Conservation (phyloP, 208 protist species). For the Wallacemonas sp. region DNA sequence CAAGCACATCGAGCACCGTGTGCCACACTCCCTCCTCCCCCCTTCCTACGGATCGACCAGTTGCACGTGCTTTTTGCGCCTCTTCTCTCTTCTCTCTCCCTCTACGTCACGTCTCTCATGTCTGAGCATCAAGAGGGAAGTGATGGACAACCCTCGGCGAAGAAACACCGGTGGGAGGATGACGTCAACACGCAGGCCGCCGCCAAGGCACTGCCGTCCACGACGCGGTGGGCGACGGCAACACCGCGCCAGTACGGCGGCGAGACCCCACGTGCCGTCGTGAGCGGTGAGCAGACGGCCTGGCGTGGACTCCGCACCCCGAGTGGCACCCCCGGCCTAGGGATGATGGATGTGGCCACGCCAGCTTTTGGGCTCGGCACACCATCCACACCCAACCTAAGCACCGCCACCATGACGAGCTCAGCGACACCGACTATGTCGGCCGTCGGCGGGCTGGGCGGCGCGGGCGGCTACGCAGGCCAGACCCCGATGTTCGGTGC, state of each 20-base stretch:
- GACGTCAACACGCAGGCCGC: slow-evolving; percentile 5
- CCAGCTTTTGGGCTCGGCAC: slow-evolving; percentile 30
- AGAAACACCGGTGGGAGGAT: slow-evolving; percentile 74
- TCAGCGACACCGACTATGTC: slow-evolving; percentile 38
- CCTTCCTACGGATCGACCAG: too few relatives aligned
- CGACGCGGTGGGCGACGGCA: slow-evolving; percentile 68
- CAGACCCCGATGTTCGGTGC: slow-evolving; percentile 57
- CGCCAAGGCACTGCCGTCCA: slow-evolving; percentile 19
- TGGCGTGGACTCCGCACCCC: slow-evolving; percentile 79
- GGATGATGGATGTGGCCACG: slow-evolving; percentile 43
- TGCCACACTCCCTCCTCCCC: too few relatives aligned
- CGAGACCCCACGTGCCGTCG: slow-evolving; percentile 57
- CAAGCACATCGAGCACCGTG: too few relatives aligned
- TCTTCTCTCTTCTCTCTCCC: neutral
- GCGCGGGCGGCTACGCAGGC: slow-evolving; percentile 18
- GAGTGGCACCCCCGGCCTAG: slow-evolving; percentile 47
- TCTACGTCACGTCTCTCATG: slow-evolving; percentile 1
- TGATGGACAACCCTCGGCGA: slow-evolving; percentile 28
- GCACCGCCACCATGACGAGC: slow-evolving; percentile 14
- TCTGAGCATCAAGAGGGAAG: neutral
- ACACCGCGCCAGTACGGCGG: slow-evolving; percentile 73
- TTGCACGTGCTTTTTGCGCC: neutral
- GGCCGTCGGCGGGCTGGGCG: slow-evolving; percentile 12
- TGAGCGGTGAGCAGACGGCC: slow-evolving; percentile 32
- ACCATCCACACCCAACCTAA: slow-evolving; percentile 15